Conservation (phyloP, 2,329 filamentous ascomycete species). For the Neofusicoccum sp. region DNA sequence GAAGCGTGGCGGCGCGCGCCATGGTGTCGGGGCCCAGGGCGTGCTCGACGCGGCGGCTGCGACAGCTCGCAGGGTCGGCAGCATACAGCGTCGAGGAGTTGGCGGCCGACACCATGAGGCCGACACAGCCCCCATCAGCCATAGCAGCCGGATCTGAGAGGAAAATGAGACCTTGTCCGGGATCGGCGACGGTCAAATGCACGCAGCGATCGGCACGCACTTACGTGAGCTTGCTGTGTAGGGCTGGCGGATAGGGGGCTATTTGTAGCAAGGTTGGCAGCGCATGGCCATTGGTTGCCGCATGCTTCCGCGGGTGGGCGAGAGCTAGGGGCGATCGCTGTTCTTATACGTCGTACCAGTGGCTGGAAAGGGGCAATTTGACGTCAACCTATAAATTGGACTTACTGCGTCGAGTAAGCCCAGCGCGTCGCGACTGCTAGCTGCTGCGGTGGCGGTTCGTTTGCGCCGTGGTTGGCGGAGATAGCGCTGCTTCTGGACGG, state of each 20-base stretch:
- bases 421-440: conserved; percentile 3
- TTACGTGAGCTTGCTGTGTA: conserved; percentile 12
- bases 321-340: conserved; percentile 5
- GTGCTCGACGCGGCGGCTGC: not conserved
- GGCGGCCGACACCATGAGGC: not conserved
- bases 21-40: not conserved
- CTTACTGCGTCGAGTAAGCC: conserved; percentile 2
- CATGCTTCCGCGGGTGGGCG: not conserved
- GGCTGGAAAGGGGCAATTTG: conserved; percentile 10
- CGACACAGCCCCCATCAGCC: conserved; percentile 14
- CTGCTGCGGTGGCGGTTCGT: conserved; percentile 1
- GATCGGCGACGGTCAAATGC: conserved; percentile 3
- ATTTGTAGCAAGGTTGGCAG: conserved; percentile 10
- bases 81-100: conserved; percentile 9
- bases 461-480: conserved; percentile 10
- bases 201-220: conserved; percentile 4
- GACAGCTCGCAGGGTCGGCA: not conserved
- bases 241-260: conserved; percentile 11
- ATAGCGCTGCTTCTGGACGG: conserved; percentile 11
- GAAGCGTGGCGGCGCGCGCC: not conserved
- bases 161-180: conserved; percentile 7
- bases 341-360: conserved; percentile 11
- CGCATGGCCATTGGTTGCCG: conserved; percentile 10
- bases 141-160: conserved; percentile 9
- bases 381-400: conserved; percentile 10